Conservation (phyloP, 257 asterid genomes). For the Solanum bukasovii region DNA sequence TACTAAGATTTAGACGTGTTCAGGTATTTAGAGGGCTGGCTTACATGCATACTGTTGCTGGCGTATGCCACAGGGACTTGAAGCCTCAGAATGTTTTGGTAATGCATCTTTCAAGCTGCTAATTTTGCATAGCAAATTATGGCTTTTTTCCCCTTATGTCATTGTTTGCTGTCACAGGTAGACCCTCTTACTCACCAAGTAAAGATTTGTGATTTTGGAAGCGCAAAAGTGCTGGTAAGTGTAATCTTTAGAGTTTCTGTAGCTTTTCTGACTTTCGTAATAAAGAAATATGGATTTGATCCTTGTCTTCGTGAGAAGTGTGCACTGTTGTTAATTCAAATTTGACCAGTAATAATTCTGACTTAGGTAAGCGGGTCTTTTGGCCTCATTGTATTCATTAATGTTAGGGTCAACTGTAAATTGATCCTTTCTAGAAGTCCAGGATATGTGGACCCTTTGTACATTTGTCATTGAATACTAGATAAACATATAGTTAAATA, state of each 20-base stretch:
- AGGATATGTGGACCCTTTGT: neutral
- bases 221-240: constrained; percentile 93
- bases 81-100: constrained; percentile 96
- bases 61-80: constrained; percentile 92
- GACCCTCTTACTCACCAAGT: constrained; percentile 77
- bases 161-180: constrained; percentile 38
- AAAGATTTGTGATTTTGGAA: constrained; percentile 94
- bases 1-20: constrained; percentile 2
- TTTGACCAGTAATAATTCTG: neutral
- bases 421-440: neutral
- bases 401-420: neutral
- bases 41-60: constrained; percentile 88
- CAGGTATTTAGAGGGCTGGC: constrained; percentile 97
- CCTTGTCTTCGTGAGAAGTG: neutral
- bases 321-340: neutral
- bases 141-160: neutral
- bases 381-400: neutral
- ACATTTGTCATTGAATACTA: neutral
- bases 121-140: neutral
- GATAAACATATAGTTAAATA: neutral
- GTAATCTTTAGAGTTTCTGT: neutral
- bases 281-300: neutral
- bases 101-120: constrained; percentile 3
- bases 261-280: neutral
- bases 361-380: neutral